Evolutionary conservation across 2,329 filamentous ascomycete genomes (phyloP).

Genomic region (Claviceps spartinae): DNA sequence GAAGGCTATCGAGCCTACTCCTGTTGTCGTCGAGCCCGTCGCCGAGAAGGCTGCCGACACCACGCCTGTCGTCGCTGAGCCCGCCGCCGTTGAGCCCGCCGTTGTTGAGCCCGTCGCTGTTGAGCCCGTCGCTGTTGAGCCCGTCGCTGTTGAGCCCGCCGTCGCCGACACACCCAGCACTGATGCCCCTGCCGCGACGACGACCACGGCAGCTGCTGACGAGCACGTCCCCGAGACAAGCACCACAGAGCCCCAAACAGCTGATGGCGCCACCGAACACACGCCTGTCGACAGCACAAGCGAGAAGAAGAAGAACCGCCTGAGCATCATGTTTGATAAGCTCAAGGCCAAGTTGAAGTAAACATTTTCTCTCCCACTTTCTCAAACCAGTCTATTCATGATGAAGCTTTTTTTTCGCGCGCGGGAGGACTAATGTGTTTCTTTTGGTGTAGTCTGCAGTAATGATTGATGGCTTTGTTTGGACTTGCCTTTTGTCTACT

Average conservation of each 20-base stretch:
- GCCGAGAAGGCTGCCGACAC: background rate
- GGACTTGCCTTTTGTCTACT: conserved; percentile 17
- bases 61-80: background rate
- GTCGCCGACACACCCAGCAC: background rate
- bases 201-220: conserved; percentile 7
- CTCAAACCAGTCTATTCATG: conserved; percentile 3
- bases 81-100: background rate
- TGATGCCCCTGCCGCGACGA: background rate
- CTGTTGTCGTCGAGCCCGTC: background rate
- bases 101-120: background rate
- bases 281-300: conserved; percentile 23
- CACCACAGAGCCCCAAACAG: conserved; percentile 6
- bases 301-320: conserved; percentile 54
- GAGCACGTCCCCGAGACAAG: conserved; percentile 12
- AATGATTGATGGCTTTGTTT: conserved; percentile 20
- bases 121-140: background rate
- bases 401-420: background rate
- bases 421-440: conserved; percentile 6
- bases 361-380: background rate
- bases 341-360: conserved; percentile 33
- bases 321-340: conserved; percentile 49
- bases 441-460: conserved; percentile 11
- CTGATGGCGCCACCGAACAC: background rate
- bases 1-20: conserved; percentile 7
- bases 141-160: background rate